Evolutionary conservation across 2,329 filamentous ascomycete genomes (phyloP), one percentile per base, ranked within the genome.

Genomic region (Aspergillus bombycis): DNA sequence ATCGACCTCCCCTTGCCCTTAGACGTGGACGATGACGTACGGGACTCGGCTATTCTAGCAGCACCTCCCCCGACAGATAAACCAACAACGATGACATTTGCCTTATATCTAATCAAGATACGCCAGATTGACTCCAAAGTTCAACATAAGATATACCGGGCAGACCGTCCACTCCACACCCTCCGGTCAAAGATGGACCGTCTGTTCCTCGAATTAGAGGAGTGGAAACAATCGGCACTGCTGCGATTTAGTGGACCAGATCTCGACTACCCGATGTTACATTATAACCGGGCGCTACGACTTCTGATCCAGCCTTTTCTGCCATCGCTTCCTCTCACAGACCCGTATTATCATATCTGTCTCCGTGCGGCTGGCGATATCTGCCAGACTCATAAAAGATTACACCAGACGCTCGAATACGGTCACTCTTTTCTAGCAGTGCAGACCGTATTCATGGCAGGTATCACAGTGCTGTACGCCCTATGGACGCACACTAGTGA

Each of bases 291-390:
- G 21, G 80, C 82, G 7, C 74, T 85, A 1, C 77, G 83, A n/a
- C 75, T 84, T 16, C 73, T 85, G 1, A 77, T 85, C 21, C 83
- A 85, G 58, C 83, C 83, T 1, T 85, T 85, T 60, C 71, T 85
- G 1, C 78, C 80, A 2, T 76, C 82, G 19, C 73, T 85, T 7
- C 75, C 79, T 5, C 75, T 81, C 4, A 74, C 77, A 7, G 82
- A 84, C 66, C 80, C 81, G 0, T 82, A 82, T 62, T 82, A 83
- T 62, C 75, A 78, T 14, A 80, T 81, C 64, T 76, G 77, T 57
- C 72, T 78, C 50, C 72, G 71, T 26, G 75, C 76, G 12, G 72
- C 75, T 14, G 76, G 76, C 8, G 72, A 77, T 32, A 77, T 77
- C 54, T 78, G 76, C 62, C 76, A 78, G 61, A 73, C 71, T 0